Evolutionary conservation across 2,329 filamentous ascomycete species (phyloP), one percentile per base, ranked within the genome.

Genomic region (Bipolaris victoriae): DNA sequence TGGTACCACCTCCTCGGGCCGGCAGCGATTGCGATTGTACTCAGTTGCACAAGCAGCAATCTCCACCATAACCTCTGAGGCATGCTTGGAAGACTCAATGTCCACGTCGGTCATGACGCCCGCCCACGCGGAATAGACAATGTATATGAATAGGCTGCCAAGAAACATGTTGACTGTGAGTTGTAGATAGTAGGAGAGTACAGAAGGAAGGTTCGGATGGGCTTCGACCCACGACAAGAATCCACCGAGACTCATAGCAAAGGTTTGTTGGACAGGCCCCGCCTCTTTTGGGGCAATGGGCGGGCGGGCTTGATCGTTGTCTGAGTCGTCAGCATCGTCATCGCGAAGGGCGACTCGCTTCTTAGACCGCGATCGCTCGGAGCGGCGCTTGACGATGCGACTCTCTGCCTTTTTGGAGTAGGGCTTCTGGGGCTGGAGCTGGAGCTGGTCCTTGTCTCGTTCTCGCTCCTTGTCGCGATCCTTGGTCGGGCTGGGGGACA

Each of bases 11-110:
- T 84, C 84, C 2, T 84, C 82, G 0, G 83, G 85, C 1, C 83
- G 84, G 75, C 95, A 99, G 36, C 83, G 82, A 70, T 99, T 99
- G 46, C 87, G 83, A 1, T 83, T 80, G 75, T 90, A 99, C 62
- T 94, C 83, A 37, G 85, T 84, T 2, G 85, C 84, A 74, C 95
- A 99, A 6, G 82, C 80, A 1, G 86, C 83, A 74, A 95, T 95
- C 62, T 92, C 87, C 10, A 86, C 84, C 59, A 93, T 77, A 20
- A 95, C 85, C 13, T 86, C 84, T 2, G 85, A 81, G n/a, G 87
- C 86, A 11, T 87, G 88, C 52, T 87, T 86, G 43, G 88, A 83
- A 9, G 89, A 87, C 35, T 90, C 90, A 50, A 89, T 86, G 59
- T 87, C 82, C 33, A 97, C 88, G 73, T 97, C 93, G 22, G 84